Base-by-base conservation (phyloP, 352 stramenopile genomes). In the Pythium guiyangense region DNA sequence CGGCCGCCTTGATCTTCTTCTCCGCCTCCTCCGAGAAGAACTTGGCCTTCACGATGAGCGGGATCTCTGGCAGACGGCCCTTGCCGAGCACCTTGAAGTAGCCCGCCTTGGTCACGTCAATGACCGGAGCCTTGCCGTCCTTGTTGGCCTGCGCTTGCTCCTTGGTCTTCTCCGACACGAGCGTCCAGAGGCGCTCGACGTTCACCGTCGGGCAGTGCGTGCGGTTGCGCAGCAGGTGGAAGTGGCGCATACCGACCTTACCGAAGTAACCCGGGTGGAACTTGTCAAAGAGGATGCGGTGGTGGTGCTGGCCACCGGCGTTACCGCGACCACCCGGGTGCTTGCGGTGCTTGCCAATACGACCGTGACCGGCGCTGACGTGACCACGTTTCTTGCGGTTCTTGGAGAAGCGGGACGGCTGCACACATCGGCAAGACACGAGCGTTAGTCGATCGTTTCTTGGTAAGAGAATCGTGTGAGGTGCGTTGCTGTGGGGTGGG, bases 31-130 rank as follows among this genome's bases (percentile, higher is more conserved):
- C 94, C 61, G 89, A 98, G 84, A 99, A 99, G 85, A 97, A 99
- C 79, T 99, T 99, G 58, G 98, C 97, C 92, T 99, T 99, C 59
- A 99, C 97, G 80, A 99, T 98, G 45, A 99, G 75, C 52, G 98
- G 98, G 54, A 99, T 84, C 56, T 89, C 72, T 17, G 94, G 94
- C 46, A 99, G 96, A 70, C 96, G 89, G 69, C 98, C 98, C 86
- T 99, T 99, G 79, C 98, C 98, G 48, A 99, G 87, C 61, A 99
- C 96, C 95, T 99, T 99, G 86, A 99, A 99, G 85, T 97, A 99
- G 66, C 98, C 71, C 45, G 83, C 83, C 66, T 97, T 92, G 67
- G 97, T 98, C 58, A 99, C 91, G 70, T 99, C 96, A 74, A 99
- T 98, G 53, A 99, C 96, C 54, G 97, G 97, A 34, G 97, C 98